Evolutionary conservation across 768 basidiomycete species (phyloP).

Genomic region (Candolleomyces eurysporus): DNA sequence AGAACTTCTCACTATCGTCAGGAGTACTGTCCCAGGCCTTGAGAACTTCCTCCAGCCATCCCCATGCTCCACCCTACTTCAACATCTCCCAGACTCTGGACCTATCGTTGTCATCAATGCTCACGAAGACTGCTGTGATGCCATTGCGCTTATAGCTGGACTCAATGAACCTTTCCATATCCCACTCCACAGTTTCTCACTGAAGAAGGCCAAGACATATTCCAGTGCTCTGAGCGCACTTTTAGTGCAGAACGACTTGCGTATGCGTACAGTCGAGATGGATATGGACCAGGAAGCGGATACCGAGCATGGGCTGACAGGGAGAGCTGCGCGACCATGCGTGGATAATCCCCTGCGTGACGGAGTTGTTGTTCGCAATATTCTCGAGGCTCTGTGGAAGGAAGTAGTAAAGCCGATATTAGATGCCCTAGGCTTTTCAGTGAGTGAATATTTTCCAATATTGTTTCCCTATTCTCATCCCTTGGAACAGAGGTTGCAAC

Average conservation of each 20-base stretch:
- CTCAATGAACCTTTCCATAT: conserved; percentile 1
- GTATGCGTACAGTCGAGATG: conserved; percentile 8
- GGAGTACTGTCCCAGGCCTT: neutral
- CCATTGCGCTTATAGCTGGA: conserved; percentile 4
- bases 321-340: too few relatives aligned
- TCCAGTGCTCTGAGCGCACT: too few relatives aligned
- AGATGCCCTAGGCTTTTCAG: conserved; percentile 5
- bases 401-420: conserved; percentile 9
- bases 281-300: conserved; percentile 11
- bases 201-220: neutral
- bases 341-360: too few relatives aligned
- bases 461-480: too few relatives aligned
- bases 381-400: neutral
- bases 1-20: neutral
- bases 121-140: conserved; percentile 5
- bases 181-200: conserved; percentile 7
- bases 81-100: neutral
- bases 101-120: conserved; percentile 10
- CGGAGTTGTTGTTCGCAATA: neutral
- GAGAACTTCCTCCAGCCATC: conserved; percentile 3
- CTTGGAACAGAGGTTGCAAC: neutral
- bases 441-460: neutral
- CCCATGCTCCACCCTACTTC: neutral
- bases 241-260: neutral
- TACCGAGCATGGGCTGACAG: neutral